A percentile compares a stretch with the other conserved stretches of the same genome.
Conservation (phyloP, 352 stramenopile species). For the Globisporangium iwayamae region DNA sequence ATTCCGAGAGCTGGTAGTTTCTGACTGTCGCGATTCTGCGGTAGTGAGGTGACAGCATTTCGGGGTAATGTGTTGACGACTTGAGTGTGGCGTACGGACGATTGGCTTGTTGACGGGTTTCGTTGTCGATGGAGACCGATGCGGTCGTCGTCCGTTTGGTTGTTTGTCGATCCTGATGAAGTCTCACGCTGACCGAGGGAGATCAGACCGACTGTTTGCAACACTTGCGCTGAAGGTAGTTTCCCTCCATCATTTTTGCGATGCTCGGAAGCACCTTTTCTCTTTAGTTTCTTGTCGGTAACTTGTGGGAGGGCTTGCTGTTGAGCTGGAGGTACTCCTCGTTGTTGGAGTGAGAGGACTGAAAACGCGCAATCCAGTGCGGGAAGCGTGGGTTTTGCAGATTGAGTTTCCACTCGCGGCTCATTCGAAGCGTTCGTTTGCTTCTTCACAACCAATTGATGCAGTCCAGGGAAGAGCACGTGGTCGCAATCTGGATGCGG, state of each 20-base stretch:
- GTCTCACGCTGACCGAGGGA: not conserved
- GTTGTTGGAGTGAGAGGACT: constrained; percentile 19
- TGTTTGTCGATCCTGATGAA: not conserved
- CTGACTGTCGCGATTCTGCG: not conserved
- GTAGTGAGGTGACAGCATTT: constrained; percentile 5
- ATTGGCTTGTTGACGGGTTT: constrained; percentile 10
- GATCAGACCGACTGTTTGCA: constrained; percentile 9
- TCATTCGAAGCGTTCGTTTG: not conserved
- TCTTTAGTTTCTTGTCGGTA: not conserved
- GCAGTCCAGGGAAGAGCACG: constrained; percentile 61
- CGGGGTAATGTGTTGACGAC: not conserved
- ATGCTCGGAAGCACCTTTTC: not conserved
- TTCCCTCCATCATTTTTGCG: constrained; percentile 2
- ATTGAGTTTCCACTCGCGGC: not conserved
- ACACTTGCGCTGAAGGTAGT: constrained; percentile 8
- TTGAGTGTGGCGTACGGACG: not conserved
- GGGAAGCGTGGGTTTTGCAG: constrained; percentile 1
- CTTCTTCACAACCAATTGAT: constrained; percentile 23
- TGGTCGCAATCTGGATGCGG: constrained; percentile 43
- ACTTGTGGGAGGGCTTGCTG: not conserved
- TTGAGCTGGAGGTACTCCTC: not conserved
- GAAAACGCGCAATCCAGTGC: constrained; percentile 12
- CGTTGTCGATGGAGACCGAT: not conserved
- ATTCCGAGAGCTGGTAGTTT: constrained; percentile 13
- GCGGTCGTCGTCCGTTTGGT: not conserved